Evolutionary conservation across 2,329 filamentous ascomycete species (phyloP).

Genomic region (Cladosporium sp.): DNA sequence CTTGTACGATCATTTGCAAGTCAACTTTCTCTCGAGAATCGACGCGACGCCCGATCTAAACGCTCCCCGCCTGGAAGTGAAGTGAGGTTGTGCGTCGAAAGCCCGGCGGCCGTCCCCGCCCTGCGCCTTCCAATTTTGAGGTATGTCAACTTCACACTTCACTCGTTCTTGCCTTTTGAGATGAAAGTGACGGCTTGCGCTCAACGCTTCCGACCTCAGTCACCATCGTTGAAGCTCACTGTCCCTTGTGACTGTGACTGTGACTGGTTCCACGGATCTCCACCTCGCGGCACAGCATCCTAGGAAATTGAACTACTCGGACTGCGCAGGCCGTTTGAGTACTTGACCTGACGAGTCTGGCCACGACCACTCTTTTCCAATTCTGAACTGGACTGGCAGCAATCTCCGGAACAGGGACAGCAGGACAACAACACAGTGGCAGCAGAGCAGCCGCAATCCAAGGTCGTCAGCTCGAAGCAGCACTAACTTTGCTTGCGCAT

Average conservation of each 20-base stretch:
- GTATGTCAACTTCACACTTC: not conserved
- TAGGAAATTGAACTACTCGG: not conserved
- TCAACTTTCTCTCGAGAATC: not conserved
- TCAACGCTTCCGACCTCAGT: not conserved
- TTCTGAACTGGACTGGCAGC: not conserved
- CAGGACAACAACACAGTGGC: not conserved
- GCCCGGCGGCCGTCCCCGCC: not conserved
- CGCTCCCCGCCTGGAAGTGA: not conserved
- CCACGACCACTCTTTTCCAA: not conserved
- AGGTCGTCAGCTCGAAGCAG: not conserved
- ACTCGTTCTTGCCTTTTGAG: not conserved
- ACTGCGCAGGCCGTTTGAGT: too few species aligned
- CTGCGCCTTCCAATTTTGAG: not conserved
- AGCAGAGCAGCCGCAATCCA: not conserved
- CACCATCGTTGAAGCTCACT: not conserved
- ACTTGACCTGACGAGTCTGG: not conserved
- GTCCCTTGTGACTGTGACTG: not conserved
- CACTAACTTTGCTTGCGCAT: too few species aligned
- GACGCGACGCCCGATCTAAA: not conserved
- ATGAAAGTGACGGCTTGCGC: not conserved
- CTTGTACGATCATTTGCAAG: too few species aligned
- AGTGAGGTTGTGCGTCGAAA: not conserved
- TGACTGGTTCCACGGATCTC: too few species aligned
- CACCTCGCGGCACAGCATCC: not conserved
- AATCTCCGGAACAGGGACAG: not conserved